Evolutionary conservation across 768 basidiomycete species (phyloP).

Genomic region (Rhodocollybia butyracea): DNA sequence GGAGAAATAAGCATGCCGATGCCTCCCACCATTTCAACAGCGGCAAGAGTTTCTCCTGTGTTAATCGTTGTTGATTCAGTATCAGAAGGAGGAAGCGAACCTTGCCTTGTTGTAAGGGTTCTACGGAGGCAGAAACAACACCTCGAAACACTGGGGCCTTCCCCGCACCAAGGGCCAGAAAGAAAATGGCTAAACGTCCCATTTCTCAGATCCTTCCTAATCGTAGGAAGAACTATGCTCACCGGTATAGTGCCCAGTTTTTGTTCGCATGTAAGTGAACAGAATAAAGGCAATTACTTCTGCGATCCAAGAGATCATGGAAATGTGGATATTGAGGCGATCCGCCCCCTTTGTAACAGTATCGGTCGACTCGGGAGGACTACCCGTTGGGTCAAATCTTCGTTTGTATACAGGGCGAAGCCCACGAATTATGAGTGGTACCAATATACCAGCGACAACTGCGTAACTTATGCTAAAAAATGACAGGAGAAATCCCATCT

Average conservation of each 20-base stretch:
- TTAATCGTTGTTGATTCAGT: neutral
- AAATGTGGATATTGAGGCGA: conserved; percentile 25
- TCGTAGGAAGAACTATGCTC: neutral
- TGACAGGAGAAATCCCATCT: conserved; percentile 26
- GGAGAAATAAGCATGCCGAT: conserved; percentile 21
- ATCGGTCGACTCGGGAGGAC: neutral
- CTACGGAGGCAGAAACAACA: conserved; percentile 22
- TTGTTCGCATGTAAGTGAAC: conserved; percentile 1
- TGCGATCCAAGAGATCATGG: conserved; percentile 12
- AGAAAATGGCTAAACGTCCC: conserved; percentile 11
- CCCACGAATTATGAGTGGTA: conserved; percentile 20
- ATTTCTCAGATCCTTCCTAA: neutral
- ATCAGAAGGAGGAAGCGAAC: conserved; percentile 9
- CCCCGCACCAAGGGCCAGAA: conserved; percentile 14
- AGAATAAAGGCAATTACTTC: conserved; percentile 1
- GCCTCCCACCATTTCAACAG: conserved; percentile 22
- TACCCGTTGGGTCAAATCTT: neutral
- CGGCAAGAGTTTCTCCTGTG: conserved; percentile 25
- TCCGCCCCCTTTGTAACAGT: conserved; percentile 17
- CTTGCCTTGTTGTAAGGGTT: conserved; percentile 26
- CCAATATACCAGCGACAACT: conserved; percentile 15
- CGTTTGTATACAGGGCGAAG: conserved; percentile 24
- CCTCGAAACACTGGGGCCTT: conserved; percentile 21
- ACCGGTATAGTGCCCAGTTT: conserved; percentile 13
- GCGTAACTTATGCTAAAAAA: conserved; percentile 12